Evolutionary conservation across 208 protist species (phyloP).

Genomic region (Trypanosoma boissoni): DNA sequence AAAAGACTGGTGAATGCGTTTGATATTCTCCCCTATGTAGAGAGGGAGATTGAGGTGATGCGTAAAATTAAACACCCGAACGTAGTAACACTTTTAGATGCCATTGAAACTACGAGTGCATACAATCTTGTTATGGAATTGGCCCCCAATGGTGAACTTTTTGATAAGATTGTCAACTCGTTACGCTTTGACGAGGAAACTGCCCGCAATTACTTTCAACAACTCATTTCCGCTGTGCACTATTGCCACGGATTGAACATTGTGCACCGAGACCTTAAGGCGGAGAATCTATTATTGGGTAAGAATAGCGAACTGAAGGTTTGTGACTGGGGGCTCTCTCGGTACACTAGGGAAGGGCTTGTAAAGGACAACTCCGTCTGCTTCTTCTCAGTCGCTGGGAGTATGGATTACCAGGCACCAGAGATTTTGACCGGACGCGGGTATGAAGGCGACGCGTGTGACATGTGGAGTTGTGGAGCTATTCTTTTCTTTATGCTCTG

Average conservation of each 20-base stretch:
- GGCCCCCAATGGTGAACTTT: slow-evolving; percentile 97
- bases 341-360: slow-evolving; percentile 77
- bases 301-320: slow-evolving; percentile 82
- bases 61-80: slow-evolving; percentile 95
- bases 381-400: slow-evolving; percentile 83
- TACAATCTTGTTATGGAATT: slow-evolving; percentile 98
- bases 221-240: slow-evolving; percentile 87
- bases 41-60: slow-evolving; percentile 97
- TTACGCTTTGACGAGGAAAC: slow-evolving; percentile 79
- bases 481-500: slow-evolving; percentile 98
- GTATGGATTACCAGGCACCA: slow-evolving; percentile 89
- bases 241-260: slow-evolving; percentile 92
- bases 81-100: slow-evolving; percentile 92
- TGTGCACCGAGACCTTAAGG: slow-evolving; percentile 93
- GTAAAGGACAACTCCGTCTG: slow-evolving; percentile 52
- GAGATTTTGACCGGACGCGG: slow-evolving; percentile 86
- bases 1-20: slow-evolving; percentile 67
- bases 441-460: slow-evolving; percentile 93
- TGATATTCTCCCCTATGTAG: slow-evolving; percentile 71
- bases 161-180: slow-evolving; percentile 94
- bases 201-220: slow-evolving; percentile 88
- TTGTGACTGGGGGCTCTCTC: slow-evolving; percentile 92
- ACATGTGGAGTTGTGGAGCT: slow-evolving; percentile 97
- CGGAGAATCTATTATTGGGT: slow-evolving; percentile 90
- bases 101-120: slow-evolving; percentile 95